These are phyloP conservation scores for Boletellus sp. DNA, from an alignment of 1,284 basidiomycete species.

Conservation along the genomic window DNA sequence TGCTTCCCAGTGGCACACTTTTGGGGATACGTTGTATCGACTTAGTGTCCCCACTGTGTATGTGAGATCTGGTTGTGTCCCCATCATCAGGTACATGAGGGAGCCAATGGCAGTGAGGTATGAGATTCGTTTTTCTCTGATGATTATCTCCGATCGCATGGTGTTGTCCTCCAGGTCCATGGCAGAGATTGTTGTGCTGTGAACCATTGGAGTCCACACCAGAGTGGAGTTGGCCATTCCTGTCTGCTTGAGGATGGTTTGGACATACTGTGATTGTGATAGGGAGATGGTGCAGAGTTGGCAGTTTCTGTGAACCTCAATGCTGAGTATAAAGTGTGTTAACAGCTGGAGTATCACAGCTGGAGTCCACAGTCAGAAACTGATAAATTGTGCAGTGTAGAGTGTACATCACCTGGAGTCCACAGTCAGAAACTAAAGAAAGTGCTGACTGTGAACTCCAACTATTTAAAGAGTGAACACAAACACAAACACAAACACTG, in stretches of 20 bases:
- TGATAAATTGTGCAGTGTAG: no score
- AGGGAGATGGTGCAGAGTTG: neutral
- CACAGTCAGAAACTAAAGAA: no score
- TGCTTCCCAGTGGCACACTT: neutral
- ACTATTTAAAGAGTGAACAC: no score
- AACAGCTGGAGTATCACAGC: no score
- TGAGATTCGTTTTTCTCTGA: neutral
- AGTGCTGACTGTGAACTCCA: no score
- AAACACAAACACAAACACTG: no score
- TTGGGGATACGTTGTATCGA: neutral
- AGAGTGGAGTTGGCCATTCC: neutral
- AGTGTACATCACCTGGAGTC: no score
- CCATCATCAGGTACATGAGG: neutral
- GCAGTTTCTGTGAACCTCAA: neutral
- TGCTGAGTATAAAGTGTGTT: neutral
- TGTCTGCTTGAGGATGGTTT: neutral
- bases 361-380: no score
- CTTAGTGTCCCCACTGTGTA: constrained; percentile 3
- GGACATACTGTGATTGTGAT: constrained; percentile 1
- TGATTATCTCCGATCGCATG: neutral
- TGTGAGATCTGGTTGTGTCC: constrained; percentile 3
- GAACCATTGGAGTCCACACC: constrained; percentile 1
- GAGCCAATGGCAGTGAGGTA: neutral
- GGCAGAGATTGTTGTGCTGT: neutral
- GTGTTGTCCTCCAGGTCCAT: neutral